Evolutionary conservation across 1,139 yeast genomes (phyloP).

Genomic region (Kurtzmaniella natalensis): DNA sequence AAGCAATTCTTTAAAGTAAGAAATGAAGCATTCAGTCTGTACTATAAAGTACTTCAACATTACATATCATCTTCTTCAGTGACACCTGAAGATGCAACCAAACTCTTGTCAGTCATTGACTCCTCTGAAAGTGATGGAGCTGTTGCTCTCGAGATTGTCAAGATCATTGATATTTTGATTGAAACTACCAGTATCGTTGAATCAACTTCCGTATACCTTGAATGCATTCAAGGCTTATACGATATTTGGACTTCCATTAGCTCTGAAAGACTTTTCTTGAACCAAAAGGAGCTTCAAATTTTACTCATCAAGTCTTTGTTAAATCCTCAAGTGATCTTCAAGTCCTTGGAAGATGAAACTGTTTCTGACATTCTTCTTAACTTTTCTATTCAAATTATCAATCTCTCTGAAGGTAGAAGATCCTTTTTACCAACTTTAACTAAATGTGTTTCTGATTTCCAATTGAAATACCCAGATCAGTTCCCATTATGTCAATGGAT

Average conservation of each 20-base stretch:
- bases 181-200: not conserved
- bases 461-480: conserved; percentile 19
- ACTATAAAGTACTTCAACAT: conserved; percentile 16
- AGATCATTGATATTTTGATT: not conserved
- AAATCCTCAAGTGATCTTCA: conserved; percentile 17
- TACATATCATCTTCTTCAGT: conserved; percentile 8
- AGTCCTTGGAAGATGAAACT: conserved; percentile 17
- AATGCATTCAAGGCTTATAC: conserved; percentile 13
- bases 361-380: conserved; percentile 24
- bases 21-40: conserved; percentile 36
- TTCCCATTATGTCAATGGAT: conserved; percentile 52
- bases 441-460: conserved; percentile 36
- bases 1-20: conserved; percentile 41
- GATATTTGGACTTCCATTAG: conserved; percentile 56
- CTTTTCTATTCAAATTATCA: conserved; percentile 43
- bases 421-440: conserved; percentile 62
- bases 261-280: conserved; percentile 60
- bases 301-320: conserved; percentile 45
- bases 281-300: conserved; percentile 62
- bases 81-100: conserved; percentile 6
- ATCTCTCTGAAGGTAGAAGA: conserved; percentile 60
- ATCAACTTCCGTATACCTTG: not conserved
- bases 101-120: conserved; percentile 14
- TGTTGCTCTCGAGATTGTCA: not conserved
- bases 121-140: conserved; percentile 1